These are phyloP conservation scores for Xylaria sp. DNA, from an alignment of 2,329 filamentous ascomycete genomes.

Conservation along the genomic window DNA sequence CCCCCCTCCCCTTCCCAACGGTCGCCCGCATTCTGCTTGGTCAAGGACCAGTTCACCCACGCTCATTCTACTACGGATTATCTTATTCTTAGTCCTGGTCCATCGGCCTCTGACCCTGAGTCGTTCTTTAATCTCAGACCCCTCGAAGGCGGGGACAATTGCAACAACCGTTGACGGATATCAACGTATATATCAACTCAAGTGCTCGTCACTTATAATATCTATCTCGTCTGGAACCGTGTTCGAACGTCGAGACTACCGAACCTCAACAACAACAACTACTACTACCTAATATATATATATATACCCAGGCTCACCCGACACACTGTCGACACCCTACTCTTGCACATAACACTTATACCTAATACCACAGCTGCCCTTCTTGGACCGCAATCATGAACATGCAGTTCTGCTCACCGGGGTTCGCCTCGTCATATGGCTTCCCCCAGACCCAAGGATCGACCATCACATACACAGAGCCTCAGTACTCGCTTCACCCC, in stretches of 20 bases:
- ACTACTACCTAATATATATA: constrained; percentile 12
- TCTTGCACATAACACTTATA: constrained; percentile 19
- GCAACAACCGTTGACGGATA: constrained; percentile 13
- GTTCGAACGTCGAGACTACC: constrained; percentile 5
- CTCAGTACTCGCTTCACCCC: constrained; percentile 26
- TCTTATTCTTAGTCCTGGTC: constrained; percentile 20
- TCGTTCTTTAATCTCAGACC: constrained; percentile 29
- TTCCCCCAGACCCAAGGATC: constrained; percentile 24
- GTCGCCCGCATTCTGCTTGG: constrained; percentile 16
- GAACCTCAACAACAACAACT: too few relatives aligned
- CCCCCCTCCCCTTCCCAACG: constrained; percentile 17
- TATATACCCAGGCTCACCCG: constrained; percentile 1
- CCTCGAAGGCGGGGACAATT: constrained; percentile 1
- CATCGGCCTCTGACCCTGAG: constrained; percentile 30
- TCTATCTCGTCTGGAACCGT: constrained; percentile 10
- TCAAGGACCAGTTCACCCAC: constrained; percentile 28
- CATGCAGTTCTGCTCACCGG: constrained; percentile 27
- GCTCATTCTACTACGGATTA: constrained; percentile 28
- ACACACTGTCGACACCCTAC: constrained; percentile 7
- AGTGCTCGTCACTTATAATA: constrained; percentile 16
- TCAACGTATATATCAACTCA: constrained; percentile 21
- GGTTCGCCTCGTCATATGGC: constrained; percentile 27
- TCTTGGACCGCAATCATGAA: constrained; percentile 26
- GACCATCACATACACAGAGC: constrained; percentile 26
- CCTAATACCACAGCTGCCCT: constrained; percentile 16